phyloP scores from a whole-genome alignment of 345 rosid genomes.

The Stellera chamaejasme region DNA sequence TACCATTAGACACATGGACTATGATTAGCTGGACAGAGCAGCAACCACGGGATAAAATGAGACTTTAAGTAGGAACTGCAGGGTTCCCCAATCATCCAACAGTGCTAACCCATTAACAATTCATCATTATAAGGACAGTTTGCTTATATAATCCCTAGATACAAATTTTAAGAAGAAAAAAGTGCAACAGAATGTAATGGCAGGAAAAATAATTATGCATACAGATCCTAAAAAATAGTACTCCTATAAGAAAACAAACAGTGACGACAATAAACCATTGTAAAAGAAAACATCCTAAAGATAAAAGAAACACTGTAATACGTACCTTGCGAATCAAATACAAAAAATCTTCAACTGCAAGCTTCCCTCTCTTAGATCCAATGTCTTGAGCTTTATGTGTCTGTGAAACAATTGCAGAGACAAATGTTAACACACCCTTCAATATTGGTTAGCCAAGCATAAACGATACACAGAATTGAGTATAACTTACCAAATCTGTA shows the following conservation, averaged over 20 bases:
- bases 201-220: neutral
- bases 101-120: too few relatives aligned
- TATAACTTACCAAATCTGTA: slow-evolving; percentile 62
- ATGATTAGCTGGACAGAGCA: too few relatives aligned
- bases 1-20: too few relatives aligned
- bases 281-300: neutral
- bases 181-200: neutral
- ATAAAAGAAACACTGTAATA: neutral
- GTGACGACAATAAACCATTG: neutral
- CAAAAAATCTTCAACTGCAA: slow-evolving; percentile 78
- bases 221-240: neutral
- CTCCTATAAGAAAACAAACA: too few relatives aligned
- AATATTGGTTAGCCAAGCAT: slow-evolving; percentile 2
- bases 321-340: slow-evolving; percentile 78
- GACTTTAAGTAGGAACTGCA: too few relatives aligned
- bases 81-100: too few relatives aligned
- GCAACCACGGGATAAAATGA: too few relatives aligned
- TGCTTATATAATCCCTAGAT: too few relatives aligned
- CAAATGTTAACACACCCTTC: neutral
- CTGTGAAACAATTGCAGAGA: slow-evolving; percentile 21
- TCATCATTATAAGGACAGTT: too few relatives aligned
- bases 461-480: slow-evolving; percentile 3
- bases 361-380: slow-evolving; percentile 78
- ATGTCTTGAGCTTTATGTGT: slow-evolving; percentile 86
- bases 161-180: too few relatives aligned